Conservation (phyloP, 2,329 filamentous ascomycete species). For the Colletotrichum gigasporum region DNA sequence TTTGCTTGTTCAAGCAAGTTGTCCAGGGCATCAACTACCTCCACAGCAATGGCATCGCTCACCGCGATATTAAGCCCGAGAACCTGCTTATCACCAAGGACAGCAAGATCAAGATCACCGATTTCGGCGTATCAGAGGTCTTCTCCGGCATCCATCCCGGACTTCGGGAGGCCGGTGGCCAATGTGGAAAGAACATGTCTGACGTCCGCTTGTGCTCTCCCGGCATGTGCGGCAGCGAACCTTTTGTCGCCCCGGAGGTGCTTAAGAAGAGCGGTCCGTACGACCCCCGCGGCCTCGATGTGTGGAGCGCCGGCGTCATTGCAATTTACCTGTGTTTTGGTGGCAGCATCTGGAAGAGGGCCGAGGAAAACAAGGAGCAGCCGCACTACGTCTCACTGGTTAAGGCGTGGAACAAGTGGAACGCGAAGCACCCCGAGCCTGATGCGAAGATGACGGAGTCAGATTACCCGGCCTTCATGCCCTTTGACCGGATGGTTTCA, state of each 20-base stretch:
- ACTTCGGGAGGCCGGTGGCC: constrained; percentile 74
- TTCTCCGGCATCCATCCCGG: constrained; percentile 86
- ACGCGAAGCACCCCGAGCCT: constrained; percentile 58
- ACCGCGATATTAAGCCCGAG: constrained; percentile 91
- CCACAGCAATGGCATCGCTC: constrained; percentile 85
- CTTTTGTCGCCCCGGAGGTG: constrained; percentile 90
- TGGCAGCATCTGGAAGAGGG: constrained; percentile 78
- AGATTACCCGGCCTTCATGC: constrained; percentile 72
- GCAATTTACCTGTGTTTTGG: constrained; percentile 81
- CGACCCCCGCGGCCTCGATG: constrained; percentile 83
- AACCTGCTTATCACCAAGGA: constrained; percentile 83
- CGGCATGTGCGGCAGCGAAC: constrained; percentile 84
- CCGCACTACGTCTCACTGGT: constrained; percentile 72
- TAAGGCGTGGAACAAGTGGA: constrained; percentile 75
- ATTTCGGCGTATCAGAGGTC: constrained; percentile 90
- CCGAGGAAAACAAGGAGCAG: constrained; percentile 59
- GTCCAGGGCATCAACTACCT: constrained; percentile 84
- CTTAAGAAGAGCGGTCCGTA: constrained; percentile 71
- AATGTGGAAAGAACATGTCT: constrained; percentile 78
- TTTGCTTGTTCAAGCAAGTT: constrained; percentile 91
- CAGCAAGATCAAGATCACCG: constrained; percentile 88
- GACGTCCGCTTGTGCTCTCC: constrained; percentile 75
- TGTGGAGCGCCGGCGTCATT: constrained; percentile 87
- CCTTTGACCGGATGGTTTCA: constrained; percentile 72
- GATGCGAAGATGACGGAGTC: constrained; percentile 58